phyloP scores from a whole-genome alignment of 306 rosid species.

The Cucurbita ficifolia region DNA sequence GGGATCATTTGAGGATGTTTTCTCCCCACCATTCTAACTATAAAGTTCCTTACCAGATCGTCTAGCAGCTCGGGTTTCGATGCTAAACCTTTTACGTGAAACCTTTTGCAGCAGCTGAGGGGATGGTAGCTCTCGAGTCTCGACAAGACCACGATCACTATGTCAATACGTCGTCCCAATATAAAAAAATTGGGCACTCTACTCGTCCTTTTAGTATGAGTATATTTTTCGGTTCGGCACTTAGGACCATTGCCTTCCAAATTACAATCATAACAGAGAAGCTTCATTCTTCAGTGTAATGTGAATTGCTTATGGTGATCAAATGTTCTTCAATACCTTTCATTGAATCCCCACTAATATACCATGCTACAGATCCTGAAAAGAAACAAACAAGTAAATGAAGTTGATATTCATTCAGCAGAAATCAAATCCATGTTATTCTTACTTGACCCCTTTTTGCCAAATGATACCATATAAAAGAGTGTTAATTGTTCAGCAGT shows the following conservation, averaged over 20 bases:
- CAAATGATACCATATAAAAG: background rate
- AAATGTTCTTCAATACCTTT: constrained; percentile 56
- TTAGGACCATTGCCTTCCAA: background rate
- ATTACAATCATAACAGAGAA: background rate
- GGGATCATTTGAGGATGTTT: background rate
- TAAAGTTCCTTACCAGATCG: background rate
- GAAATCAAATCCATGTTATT: background rate
- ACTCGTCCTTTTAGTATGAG: background rate
- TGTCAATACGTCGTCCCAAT: background rate
- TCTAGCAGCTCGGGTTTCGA: background rate
- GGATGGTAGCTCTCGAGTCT: background rate
- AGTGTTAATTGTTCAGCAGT: background rate
- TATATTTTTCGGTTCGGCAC: background rate
- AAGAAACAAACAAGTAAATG: background rate
- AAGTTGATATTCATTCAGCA: background rate
- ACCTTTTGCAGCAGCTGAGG: background rate
- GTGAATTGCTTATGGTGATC: constrained; percentile 39
- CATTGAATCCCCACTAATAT: constrained; percentile 37
- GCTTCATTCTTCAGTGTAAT: constrained; percentile 29
- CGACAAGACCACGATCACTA: background rate
- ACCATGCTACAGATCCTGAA: constrained; percentile 58
- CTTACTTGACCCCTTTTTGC: background rate
- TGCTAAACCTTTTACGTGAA: background rate
- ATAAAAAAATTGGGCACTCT: background rate
- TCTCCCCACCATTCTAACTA: background rate